Evolutionary conservation across 495 filamentous ascomycete genomes (phyloP), one percentile per base, ranked within the genome.

Genomic region (Staphylotrichum tortipilum): DNA sequence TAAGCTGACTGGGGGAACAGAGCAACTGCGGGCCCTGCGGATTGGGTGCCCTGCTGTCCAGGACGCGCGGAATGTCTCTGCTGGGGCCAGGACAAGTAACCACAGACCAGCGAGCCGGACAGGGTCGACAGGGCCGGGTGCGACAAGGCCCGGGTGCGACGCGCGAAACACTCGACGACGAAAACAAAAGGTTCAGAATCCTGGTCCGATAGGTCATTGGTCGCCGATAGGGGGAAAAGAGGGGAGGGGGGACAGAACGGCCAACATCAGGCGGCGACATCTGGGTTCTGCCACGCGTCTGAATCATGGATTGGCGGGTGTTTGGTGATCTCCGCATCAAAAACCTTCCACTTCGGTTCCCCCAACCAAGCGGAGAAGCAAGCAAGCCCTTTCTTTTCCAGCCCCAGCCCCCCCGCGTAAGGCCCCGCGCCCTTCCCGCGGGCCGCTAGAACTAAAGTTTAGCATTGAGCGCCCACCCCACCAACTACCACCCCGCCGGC

Each of bases 191-290:
- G 4, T 17, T 6, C 6, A 50, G 8, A n/a, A 24, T 4, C 28
- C 47, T 29, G 47, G 47, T 50, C 39, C 48, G 48, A 50, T 35
- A 50, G 31, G 48, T 18, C 31, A 28, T 14, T 21, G 39, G 26
- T 31, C 9, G 48, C 48, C 19, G 48, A 44, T 36, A 21, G 39
- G 33, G 39, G 3, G 14, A 29, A 21, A 44, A 21, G 4, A 18
- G 6, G 19, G 28, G 30, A 45, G 21, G 43, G 17, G 1, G n/a
- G n/a, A n/a, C 18, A 14, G 17, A 34, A 9, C 28, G 26, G 6
- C 10, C 26, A 31, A 4, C 5, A 22, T 7, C 9, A 38, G 1
- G 8, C 19, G 14, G 15, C 12, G 2, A n/a, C n/a, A n/a, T n/a
- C n/a, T n/a, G n/a, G n/a, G 18, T 2, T 17, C 12, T 30, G 17